Evolutionary conservation across 2,329 filamentous ascomycete species (phyloP).

Genomic region (Huntiella moniliformis): DNA sequence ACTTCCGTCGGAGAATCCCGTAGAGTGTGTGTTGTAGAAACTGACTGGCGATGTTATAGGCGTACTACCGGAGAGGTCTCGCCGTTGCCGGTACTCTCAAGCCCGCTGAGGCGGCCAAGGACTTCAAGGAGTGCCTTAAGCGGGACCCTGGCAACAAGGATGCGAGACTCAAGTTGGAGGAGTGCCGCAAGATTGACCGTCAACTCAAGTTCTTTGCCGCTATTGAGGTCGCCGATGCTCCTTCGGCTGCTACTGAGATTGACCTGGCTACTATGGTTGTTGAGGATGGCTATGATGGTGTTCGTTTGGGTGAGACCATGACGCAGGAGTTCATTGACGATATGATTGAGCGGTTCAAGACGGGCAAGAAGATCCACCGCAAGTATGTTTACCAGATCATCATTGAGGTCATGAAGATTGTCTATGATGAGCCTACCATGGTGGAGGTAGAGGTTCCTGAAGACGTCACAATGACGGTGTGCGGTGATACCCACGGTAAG

Average conservation of each 20-base stretch:
- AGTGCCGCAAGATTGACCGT: slow-evolving; percentile 89
- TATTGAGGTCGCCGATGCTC: slow-evolving; percentile 82
- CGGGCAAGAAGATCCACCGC: slow-evolving; percentile 80
- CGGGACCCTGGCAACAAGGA: slow-evolving; percentile 78
- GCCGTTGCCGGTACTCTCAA: slow-evolving; percentile 81
- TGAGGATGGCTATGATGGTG: slow-evolving; percentile 72
- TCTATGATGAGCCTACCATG: slow-evolving; percentile 91
- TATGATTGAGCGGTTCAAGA: slow-evolving; percentile 92
- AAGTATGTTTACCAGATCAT: slow-evolving; percentile 98
- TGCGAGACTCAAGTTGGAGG: slow-evolving; percentile 73
- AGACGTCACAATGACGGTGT: slow-evolving; percentile 72
- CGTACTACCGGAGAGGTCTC: slow-evolving; percentile 83
- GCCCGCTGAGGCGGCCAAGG: slow-evolving; percentile 71
- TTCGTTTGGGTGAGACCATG: slow-evolving; percentile 61
- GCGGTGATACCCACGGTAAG: slow-evolving; percentile 87
- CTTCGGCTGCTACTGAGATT: slow-evolving; percentile 77
- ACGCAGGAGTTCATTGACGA: slow-evolving; percentile 93
- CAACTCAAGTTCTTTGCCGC: slow-evolving; percentile 84
- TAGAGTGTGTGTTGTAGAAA: not conserved
- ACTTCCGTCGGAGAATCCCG: slow-evolving; percentile 12
- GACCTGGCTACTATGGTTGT: slow-evolving; percentile 73
- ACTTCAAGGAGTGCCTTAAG: slow-evolving; percentile 80
- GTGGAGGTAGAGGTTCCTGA: slow-evolving; percentile 72
- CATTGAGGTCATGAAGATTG: slow-evolving; percentile 70
- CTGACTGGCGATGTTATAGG: slow-evolving; percentile 29